These are phyloP conservation scores for Aureoboletus auriporus DNA, from an alignment of 768 basidiomycete species.

Conservation along the genomic window DNA sequence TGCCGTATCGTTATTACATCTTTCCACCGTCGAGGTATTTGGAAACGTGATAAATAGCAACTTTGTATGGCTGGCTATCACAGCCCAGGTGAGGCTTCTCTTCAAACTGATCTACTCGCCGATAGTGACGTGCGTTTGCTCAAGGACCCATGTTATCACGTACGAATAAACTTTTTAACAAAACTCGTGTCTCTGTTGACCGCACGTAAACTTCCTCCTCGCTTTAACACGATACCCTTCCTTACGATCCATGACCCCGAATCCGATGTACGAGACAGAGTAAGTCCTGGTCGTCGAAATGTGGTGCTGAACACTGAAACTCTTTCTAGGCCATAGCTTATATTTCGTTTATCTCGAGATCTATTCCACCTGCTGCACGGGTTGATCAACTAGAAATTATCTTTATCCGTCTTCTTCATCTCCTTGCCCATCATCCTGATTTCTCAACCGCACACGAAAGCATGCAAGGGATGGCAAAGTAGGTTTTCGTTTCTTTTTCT, in stretches of 20 bases:
- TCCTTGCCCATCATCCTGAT: conserved; percentile 94
- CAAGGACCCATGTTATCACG: conserved; percentile 86
- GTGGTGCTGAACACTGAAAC: not conserved
- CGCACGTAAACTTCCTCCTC: conserved; percentile 57
- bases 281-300: conserved; percentile 27
- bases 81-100: conserved; percentile 63
- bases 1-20: conserved; percentile 72
- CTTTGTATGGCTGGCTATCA: conserved; percentile 68
- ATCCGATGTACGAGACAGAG: conserved; percentile 65
- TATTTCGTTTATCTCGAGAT: conserved; percentile 44
- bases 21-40: conserved; percentile 59
- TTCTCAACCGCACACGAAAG: conserved; percentile 66
- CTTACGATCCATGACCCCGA: conserved; percentile 92
- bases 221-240: conserved; percentile 84
- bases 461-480: conserved; percentile 80
- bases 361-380: conserved; percentile 47
- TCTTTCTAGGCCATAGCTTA: conserved; percentile 53
- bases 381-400: conserved; percentile 74
- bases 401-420: conserved; percentile 81
- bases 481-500: conserved; percentile 19
- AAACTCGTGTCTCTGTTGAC: conserved; percentile 70
- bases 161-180: conserved; percentile 71
- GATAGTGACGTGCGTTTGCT: not conserved
- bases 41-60: conserved; percentile 51
- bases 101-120: not conserved